These are phyloP conservation scores for Camellia oleifera DNA, from an alignment of 179 eudicot genomes.

Conservation along the genomic window DNA sequence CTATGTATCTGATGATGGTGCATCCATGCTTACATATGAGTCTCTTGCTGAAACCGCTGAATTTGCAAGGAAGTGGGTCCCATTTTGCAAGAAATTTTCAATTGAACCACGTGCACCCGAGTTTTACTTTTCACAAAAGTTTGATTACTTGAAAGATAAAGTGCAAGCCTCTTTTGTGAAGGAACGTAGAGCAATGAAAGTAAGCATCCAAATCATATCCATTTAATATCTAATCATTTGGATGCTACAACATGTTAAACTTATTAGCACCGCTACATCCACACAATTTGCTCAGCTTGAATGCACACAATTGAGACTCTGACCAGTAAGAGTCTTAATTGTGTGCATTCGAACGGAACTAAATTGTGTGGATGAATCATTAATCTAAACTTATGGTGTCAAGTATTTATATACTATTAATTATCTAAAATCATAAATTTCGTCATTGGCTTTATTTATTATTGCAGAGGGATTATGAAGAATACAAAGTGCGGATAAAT, in stretches of 20 bases:
- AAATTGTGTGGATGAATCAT: not conserved
- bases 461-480: constrained; percentile 87
- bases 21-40: constrained; percentile 93
- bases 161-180: constrained; percentile 92
- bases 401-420: not conserved
- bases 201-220: constrained; percentile 9
- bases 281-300: not conserved
- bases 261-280: not conserved
- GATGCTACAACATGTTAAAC: not conserved
- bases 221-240: constrained; percentile 1
- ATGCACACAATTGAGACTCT: too few species aligned
- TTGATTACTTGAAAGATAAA: constrained; percentile 89
- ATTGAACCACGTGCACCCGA: constrained; percentile 98
- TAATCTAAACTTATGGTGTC: not conserved
- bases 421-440: not conserved
- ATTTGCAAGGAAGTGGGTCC: constrained; percentile 94
- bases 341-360: too few species aligned
- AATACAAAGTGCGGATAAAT: constrained; percentile 82
- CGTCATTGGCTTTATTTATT: not conserved
- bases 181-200: constrained; percentile 97
- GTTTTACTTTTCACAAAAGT: constrained; percentile 87
- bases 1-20: constrained; percentile 97
- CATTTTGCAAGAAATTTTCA: constrained; percentile 78
- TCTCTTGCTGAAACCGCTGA: constrained; percentile 90
- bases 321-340: too few species aligned